A percentile compares a stretch with the other conserved stretches of the same genome.
Evolutionary conservation across 2,329 filamentous ascomycete genomes (phyloP).

Genomic region (Sphaerulina vaccinii): DNA sequence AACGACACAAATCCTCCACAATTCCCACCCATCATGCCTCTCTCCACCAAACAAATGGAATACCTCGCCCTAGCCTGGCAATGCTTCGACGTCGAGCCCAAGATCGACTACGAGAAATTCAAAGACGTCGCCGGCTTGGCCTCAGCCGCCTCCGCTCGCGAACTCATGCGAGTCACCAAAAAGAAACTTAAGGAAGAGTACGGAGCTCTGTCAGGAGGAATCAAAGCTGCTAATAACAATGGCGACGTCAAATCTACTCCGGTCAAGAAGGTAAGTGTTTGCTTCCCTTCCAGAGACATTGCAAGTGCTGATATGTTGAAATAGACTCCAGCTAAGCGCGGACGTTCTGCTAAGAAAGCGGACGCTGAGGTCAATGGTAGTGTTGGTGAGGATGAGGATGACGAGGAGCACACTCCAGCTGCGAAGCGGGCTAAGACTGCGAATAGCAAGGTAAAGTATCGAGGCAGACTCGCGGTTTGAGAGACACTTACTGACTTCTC

Average conservation of each 20-base stretch:
- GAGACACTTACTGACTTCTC: too few relatives aligned
- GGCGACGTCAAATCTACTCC: neutral
- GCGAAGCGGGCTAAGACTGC: conserved; percentile 5
- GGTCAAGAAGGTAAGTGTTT: neutral
- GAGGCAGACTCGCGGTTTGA: too few relatives aligned
- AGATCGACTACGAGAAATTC: conserved; percentile 39
- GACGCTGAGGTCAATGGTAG: conserved; percentile 1
- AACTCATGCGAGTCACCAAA: conserved; percentile 38
- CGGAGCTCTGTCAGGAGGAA: conserved; percentile 20
- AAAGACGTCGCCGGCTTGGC: conserved; percentile 31
- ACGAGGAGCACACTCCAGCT: conserved; percentile 7
- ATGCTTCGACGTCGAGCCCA: conserved; percentile 36
- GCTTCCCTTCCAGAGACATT: neutral
- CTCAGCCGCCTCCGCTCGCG: conserved; percentile 31
- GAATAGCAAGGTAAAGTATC: neutral
- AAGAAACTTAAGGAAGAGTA: conserved; percentile 36
- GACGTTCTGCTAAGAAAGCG: conserved; percentile 7
- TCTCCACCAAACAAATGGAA: conserved; percentile 31
- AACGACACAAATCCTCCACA: neutral
- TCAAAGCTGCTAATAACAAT: conserved; percentile 3
- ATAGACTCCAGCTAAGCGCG: conserved; percentile 12
- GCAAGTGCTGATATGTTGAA: neutral
- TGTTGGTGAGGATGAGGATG: conserved; percentile 9
- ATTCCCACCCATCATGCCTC: conserved; percentile 30
- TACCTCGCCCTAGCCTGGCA: conserved; percentile 35